Evolutionary conservation across 306 rosid genomes (phyloP), one percentile per base, ranked within the genome.

Genomic region (Castanea mollissima): DNA sequence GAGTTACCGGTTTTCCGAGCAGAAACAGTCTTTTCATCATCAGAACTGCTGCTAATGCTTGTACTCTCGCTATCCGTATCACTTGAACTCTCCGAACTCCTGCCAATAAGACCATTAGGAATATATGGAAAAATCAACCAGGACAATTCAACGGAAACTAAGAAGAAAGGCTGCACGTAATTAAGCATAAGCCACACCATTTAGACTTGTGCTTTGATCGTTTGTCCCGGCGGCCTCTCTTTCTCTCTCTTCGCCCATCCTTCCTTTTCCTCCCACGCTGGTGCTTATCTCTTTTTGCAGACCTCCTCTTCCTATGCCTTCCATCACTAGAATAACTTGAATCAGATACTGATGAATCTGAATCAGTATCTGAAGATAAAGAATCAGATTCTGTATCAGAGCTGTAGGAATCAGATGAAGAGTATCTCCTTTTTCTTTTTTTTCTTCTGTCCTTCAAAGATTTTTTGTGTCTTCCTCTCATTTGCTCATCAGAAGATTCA

Each of bases 321-420:
- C 85, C 90, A 85, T 90, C 89, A 77, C 90, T 87, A 29, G 92
- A 83, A 62, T 90, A 87, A 84, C 98, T 90, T 20, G 96, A 91
- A 79, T 86, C 93, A 76, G 98, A 92, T 71, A 71, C 64, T 2
- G 91, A 85, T 7, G 91, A 89, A 77, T 86, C 92, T 5, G 98
- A 89, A 74, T 91, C 96, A 12, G 91, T 87, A 55, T 86, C 85
- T 12, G 92, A 85, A 81, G 90, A 84, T 77, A 78, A 64, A 63
- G 88, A 86, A 70, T 83, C 85, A 10, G 88, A 86, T 60, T 84
- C 87, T 32, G 81, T 76, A 67, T 83, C 87, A 73, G 91, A 90
- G 85, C 89, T 87, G 76, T 86, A 67, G 59, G 94, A 87, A 78
- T 96, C 97, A 75, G 98, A 91, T 27, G 94, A 84, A 51, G 92